These are phyloP conservation scores for Sugiyamaella xylanicola DNA, from an alignment of 1,139 yeast species.

Conservation along the genomic window DNA sequence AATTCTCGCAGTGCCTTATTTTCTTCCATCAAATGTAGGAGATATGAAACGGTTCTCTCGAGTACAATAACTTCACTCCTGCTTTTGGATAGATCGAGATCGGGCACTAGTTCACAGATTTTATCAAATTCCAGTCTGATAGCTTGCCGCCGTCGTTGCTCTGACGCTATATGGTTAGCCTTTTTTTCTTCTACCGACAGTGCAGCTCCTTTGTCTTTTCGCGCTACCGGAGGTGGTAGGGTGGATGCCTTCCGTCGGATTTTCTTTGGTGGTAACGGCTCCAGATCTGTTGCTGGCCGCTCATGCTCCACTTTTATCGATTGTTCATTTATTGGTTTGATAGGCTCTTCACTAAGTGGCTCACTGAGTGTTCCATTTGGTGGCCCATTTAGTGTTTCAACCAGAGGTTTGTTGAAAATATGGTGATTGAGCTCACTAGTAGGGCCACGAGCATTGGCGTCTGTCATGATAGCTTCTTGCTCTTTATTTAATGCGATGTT, in stretches of 20 bases:
- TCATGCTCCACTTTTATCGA: background rate
- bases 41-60: conserved; percentile 38
- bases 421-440: too few species aligned
- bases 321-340: too few species aligned
- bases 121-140: conserved; percentile 50
- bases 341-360: too few species aligned
- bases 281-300: conserved; percentile 3
- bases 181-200: conserved; percentile 39
- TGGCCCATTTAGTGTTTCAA: too few species aligned
- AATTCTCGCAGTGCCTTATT: conserved; percentile 38
- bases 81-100: conserved; percentile 43
- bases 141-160: conserved; percentile 52
- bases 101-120: conserved; percentile 49
- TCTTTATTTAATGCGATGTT: too few species aligned
- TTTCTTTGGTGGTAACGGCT: conserved; percentile 28
- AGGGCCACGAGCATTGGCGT: too few species aligned
- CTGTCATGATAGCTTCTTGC: too few species aligned
- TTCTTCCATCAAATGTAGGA: conserved; percentile 39
- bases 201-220: conserved; percentile 34
- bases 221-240: conserved; percentile 27
- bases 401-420: too few species aligned
- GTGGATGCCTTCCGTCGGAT: conserved; percentile 25
- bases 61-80: conserved; percentile 48
- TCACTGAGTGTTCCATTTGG: too few species aligned
- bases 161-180: conserved; percentile 53